Percentiles rank a stretch among this genome's conserved stretches.
phyloP scores from a whole-genome alignment of 495 filamentous ascomycete species.

The Annulohypoxylon bovei region DNA sequence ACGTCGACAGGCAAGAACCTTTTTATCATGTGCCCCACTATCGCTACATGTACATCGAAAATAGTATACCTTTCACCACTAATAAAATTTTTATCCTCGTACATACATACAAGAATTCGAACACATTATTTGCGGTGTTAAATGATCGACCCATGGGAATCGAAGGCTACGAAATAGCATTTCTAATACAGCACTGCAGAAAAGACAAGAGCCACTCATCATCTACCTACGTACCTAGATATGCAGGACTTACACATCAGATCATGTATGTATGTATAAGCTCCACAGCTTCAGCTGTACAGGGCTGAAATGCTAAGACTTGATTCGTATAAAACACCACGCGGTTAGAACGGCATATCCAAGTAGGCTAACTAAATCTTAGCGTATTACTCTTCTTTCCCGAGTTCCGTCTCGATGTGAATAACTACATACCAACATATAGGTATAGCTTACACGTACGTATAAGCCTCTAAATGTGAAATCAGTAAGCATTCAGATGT shows the following conservation, averaged over 20 bases:
- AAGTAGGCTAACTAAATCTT: not conserved
- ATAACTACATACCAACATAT: not conserved
- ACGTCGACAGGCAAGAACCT: conserved; percentile 19
- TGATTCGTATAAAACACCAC: not conserved
- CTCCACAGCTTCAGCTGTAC: conserved; percentile 27
- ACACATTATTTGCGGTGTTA: not conserved
- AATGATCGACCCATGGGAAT: not conserved
- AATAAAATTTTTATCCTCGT: not conserved
- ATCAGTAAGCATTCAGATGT: not conserved
- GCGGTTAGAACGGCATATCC: conserved; percentile 35
- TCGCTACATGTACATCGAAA: not conserved
- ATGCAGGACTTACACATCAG: conserved; percentile 1
- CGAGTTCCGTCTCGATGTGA: conserved; percentile 15
- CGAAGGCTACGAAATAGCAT: not conserved
- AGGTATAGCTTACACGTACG: not conserved
- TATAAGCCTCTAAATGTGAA: not conserved
- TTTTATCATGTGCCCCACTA: conserved; percentile 17
- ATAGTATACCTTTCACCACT: not conserved
- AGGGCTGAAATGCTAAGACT: conserved; percentile 27
- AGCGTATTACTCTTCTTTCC: not conserved
- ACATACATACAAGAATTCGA: not conserved
- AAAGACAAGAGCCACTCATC: not conserved
- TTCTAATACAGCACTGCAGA: too few species aligned
- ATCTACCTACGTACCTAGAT: not conserved
- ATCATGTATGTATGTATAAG: not conserved